These are phyloP conservation scores for Colletotrichum scovillei DNA, from an alignment of 2,329 filamentous ascomycete species.

Conservation along the genomic window DNA sequence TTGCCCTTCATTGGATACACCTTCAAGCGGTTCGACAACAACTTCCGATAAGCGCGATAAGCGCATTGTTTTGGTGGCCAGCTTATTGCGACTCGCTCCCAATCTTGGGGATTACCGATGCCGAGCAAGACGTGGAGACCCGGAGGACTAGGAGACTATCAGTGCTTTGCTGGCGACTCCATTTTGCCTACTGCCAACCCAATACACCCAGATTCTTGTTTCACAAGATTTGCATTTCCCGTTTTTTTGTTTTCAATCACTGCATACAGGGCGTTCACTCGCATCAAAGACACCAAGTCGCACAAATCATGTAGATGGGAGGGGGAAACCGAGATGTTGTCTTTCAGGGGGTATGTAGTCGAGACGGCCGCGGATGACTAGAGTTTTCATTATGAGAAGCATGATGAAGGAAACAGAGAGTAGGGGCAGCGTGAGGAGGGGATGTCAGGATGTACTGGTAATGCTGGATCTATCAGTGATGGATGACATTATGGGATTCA, in stretches of 20 bases:
- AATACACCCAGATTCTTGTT: slow-evolving; percentile 30
- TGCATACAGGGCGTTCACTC: slow-evolving; percentile 34
- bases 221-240: slow-evolving; percentile 34
- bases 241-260: slow-evolving; percentile 30
- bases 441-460: slow-evolving; percentile 18
- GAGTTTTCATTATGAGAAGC: slow-evolving; percentile 27
- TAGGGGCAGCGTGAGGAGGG: neutral
- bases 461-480: slow-evolving; percentile 24
- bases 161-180: slow-evolving; percentile 13
- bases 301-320: slow-evolving; percentile 32
- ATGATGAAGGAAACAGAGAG: slow-evolving; percentile 4
- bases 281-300: slow-evolving; percentile 35
- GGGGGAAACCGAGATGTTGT: slow-evolving; percentile 1
- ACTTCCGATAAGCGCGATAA: slow-evolving; percentile 62
- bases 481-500: slow-evolving; percentile 24
- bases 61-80: neutral
- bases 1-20: slow-evolving; percentile 97
- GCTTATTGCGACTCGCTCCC: neutral
- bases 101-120: neutral
- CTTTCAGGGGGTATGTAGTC: neutral
- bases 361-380: slow-evolving; percentile 3
- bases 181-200: slow-evolving; percentile 26
- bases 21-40: slow-evolving; percentile 93
- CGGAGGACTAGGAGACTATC: neutral
- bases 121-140: neutral